Evolutionary conservation across 129 eudicot species (phyloP).

Genomic region (Rutidosis leptorrhynchoides): DNA sequence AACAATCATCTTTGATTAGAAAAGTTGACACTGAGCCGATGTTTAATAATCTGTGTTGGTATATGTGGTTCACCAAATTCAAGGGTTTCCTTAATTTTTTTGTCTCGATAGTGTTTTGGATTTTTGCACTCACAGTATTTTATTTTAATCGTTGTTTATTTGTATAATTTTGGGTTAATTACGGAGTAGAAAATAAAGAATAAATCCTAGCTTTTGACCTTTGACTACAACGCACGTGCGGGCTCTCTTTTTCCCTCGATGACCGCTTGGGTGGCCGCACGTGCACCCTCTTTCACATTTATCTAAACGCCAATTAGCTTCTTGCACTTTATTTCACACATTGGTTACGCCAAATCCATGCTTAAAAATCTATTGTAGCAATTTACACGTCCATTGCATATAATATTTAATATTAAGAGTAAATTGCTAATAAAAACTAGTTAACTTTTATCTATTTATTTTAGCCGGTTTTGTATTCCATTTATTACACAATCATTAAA

Average conservation of each 20-base stretch:
- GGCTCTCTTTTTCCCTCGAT: conserved; percentile 21
- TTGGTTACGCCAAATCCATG: conserved; percentile 16
- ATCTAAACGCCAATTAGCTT: conserved; percentile 24
- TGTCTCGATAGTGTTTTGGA: conserved; percentile 9
- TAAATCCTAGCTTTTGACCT: conserved; percentile 23
- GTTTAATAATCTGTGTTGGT: not conserved
- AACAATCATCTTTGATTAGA: too few relatives aligned
- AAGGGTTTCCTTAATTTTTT: not conserved
- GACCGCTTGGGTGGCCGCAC: conserved; percentile 32
- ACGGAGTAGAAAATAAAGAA: not conserved
- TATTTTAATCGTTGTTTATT: conserved; percentile 3
- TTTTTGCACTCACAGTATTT: not conserved
- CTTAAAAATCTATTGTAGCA: not conserved
- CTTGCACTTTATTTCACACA: conserved; percentile 26
- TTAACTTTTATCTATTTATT: too few relatives aligned
- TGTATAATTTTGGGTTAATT: not conserved
- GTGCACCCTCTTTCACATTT: conserved; percentile 28
- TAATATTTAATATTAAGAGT: too few relatives aligned
- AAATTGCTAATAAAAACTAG: too few relatives aligned
- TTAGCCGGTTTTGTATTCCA: too few relatives aligned
- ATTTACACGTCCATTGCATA: not conserved
- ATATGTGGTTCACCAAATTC: not conserved
- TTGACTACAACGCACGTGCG: conserved; percentile 30
- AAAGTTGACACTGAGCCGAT: not conserved
- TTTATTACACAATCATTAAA: too few relatives aligned